Conservation (phyloP, 225 moss, liverwort and hornwort genomes). For the Marchantia polymorpha region DNA sequence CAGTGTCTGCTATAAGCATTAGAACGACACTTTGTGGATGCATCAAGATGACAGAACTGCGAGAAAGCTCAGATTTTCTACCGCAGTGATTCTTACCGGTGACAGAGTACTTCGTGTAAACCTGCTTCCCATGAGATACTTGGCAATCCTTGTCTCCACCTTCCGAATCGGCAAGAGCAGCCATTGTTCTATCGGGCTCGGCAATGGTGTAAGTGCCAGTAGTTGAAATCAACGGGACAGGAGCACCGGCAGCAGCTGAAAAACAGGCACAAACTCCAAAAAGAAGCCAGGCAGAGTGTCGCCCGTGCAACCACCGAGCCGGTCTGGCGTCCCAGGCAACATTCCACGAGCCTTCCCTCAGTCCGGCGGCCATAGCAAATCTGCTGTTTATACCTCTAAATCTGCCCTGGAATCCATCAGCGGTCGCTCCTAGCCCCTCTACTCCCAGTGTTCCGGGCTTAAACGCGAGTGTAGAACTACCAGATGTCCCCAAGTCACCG, state of each 20-base stretch:
- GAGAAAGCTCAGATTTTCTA: neutral
- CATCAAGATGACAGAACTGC: neutral
- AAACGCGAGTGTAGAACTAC: conserved; percentile 27
- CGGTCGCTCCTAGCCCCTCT: conserved; percentile 38
- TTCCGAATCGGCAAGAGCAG: conserved; percentile 37
- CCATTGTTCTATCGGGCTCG: conserved; percentile 40
- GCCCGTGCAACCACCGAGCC: conserved; percentile 87
- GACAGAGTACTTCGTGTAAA: conserved; percentile 67
- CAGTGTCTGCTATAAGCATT: no score
- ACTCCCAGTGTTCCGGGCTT: conserved; percentile 38
- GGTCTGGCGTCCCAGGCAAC: conserved; percentile 90
- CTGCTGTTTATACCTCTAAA: conserved; percentile 62
- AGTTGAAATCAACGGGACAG: conserved; percentile 61
- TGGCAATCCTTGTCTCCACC: conserved; percentile 47
- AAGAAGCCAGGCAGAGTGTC: conserved; percentile 88
- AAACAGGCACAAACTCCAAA: conserved; percentile 71
- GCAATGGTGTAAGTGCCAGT: conserved; percentile 42
- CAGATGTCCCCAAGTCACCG: conserved; percentile 23
- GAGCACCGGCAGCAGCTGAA: conserved; percentile 46
- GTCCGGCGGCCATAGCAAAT: conserved; percentile 71
- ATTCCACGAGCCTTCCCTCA: conserved; percentile 90
- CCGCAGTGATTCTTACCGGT: conserved; percentile 49
- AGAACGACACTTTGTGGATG: neutral
- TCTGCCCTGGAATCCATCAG: conserved; percentile 41
- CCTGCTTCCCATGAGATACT: conserved; percentile 69